phyloP scores from a whole-genome alignment of 495 filamentous ascomycete genomes.

The Aspergillus egyptiacus region DNA sequence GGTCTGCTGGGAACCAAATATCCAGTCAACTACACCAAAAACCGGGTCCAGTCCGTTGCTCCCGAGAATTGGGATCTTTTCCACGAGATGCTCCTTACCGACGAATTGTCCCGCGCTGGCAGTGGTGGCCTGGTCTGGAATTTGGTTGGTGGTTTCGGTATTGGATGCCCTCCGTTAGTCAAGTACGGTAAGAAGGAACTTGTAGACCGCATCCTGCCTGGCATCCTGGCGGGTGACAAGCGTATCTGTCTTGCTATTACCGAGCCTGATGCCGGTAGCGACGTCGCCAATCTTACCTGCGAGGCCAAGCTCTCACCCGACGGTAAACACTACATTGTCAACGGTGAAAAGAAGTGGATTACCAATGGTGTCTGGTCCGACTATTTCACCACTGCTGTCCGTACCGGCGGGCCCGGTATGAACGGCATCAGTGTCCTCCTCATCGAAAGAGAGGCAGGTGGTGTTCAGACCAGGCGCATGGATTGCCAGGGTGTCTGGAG shows the following conservation, averaged over 20 bases:
- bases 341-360: conserved; percentile 99
- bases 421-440: conserved; percentile 84
- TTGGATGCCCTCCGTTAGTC: conserved; percentile 84
- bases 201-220: conserved; percentile 78
- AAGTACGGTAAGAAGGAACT: conserved; percentile 87
- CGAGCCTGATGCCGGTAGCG: conserved; percentile 74
- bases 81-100: conserved; percentile 91
- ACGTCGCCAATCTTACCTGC: conserved; percentile 91
- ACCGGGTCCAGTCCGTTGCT: conserved; percentile 67
- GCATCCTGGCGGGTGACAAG: conserved; percentile 86
- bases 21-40: conserved; percentile 63
- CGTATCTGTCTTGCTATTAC: conserved; percentile 87
- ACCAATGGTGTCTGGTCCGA: conserved; percentile 95
- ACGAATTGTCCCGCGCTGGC: conserved; percentile 82
- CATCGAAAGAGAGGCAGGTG: conserved; percentile 72
- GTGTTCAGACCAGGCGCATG: conserved; percentile 90
- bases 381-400: conserved; percentile 95
- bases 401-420: conserved; percentile 82
- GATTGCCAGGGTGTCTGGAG: conserved; percentile 98
- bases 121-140: conserved; percentile 99
- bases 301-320: conserved; percentile 90
- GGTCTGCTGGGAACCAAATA: conserved; percentile 78
- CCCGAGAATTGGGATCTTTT: conserved; percentile 95
- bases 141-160: conserved; percentile 88
- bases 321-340: conserved; percentile 98